Evolutionary conservation across 2,329 filamentous ascomycete species (phyloP).

Genomic region (Chalaropsis thielavioides): DNA sequence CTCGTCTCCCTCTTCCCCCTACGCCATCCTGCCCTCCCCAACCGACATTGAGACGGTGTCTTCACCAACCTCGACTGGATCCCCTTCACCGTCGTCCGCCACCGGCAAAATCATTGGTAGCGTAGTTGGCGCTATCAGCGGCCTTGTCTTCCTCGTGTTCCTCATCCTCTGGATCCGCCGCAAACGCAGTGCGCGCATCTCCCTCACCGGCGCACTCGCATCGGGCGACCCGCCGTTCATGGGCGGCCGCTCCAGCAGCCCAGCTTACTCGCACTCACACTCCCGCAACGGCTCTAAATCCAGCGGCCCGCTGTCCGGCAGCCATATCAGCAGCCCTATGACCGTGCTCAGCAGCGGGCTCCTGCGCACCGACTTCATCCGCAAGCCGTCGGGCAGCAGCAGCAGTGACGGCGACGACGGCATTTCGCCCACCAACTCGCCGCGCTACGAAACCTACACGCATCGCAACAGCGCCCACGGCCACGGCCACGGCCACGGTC

Average conservation of each 20-base stretch:
- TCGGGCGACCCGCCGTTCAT: conserved; percentile 9
- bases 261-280: conserved; percentile 3
- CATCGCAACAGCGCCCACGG: background rate
- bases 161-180: conserved; percentile 29
- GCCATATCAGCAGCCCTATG: conserved; percentile 44
- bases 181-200: conserved; percentile 20
- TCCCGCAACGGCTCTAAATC: conserved; percentile 20
- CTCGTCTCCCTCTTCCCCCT: background rate
- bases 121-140: conserved; percentile 32
- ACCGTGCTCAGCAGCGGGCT: conserved; percentile 25
- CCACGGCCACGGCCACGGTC: conserved; percentile 3
- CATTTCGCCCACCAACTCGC: conserved; percentile 13
- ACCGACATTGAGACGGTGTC: background rate
- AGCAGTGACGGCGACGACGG: background rate
- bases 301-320: conserved; percentile 28
- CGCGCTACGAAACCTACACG: conserved; percentile 13
- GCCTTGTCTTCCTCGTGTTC: conserved; percentile 29
- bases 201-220: conserved; percentile 12
- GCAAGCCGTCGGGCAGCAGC: conserved; percentile 23
- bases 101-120: conserved; percentile 34
- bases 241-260: conserved; percentile 5
- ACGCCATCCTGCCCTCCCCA: background rate
- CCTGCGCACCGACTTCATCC: conserved; percentile 40
- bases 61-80: background rate
- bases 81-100: conserved; percentile 18